Percentiles rank a stretch among this genome's conserved stretches.
Evolutionary conservation across 441 rosid species (phyloP).

Genomic region (Brassica hybrid): DNA sequence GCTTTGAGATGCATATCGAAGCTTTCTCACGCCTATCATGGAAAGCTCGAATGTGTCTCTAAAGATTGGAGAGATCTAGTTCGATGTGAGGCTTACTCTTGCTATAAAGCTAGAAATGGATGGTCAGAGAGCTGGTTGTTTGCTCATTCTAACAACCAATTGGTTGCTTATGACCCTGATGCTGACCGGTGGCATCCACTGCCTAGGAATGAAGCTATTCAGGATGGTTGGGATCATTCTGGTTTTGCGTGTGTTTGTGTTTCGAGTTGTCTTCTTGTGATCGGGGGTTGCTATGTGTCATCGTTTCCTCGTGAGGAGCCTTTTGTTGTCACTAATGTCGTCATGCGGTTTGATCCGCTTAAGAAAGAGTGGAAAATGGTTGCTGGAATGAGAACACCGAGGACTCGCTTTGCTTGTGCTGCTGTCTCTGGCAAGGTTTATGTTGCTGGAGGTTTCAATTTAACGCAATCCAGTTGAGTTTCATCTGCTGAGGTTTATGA

Average conservation of each 20-base stretch:
- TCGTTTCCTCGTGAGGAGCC: conserved; percentile 53
- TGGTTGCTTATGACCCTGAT: conserved; percentile 84
- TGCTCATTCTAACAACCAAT: conserved; percentile 66
- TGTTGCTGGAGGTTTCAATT: conserved; percentile 79
- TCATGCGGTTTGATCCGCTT: conserved; percentile 72
- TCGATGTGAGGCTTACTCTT: conserved; percentile 58
- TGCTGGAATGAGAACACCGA: conserved; percentile 71
- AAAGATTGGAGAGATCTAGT: conserved; percentile 76
- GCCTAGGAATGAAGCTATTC: conserved; percentile 49
- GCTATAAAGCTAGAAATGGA: conserved; percentile 59
- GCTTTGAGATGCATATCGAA: conserved; percentile 73
- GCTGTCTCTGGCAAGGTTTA: conserved; percentile 76
- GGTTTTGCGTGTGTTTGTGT: conserved; percentile 82
- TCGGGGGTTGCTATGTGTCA: conserved; percentile 71
- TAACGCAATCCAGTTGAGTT: conserved; percentile 48
- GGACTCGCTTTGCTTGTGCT: conserved; percentile 76
- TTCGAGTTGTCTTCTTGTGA: conserved; percentile 58
- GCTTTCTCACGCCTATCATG: conserved; percentile 78
- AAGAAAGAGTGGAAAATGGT: conserved; percentile 63
- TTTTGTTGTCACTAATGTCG: conserved; percentile 51
- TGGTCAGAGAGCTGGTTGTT: conserved; percentile 82
- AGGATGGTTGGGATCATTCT: conserved; percentile 52
- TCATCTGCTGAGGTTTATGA: conserved; percentile 80
- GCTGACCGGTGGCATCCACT: conserved; percentile 85
- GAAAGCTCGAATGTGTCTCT: conserved; percentile 66